Percentiles rank a stretch among this genome's conserved stretches.
phyloP scores from a whole-genome alignment of 2,329 filamentous ascomycete species.

The Dendrostoma leiphaemia region DNA sequence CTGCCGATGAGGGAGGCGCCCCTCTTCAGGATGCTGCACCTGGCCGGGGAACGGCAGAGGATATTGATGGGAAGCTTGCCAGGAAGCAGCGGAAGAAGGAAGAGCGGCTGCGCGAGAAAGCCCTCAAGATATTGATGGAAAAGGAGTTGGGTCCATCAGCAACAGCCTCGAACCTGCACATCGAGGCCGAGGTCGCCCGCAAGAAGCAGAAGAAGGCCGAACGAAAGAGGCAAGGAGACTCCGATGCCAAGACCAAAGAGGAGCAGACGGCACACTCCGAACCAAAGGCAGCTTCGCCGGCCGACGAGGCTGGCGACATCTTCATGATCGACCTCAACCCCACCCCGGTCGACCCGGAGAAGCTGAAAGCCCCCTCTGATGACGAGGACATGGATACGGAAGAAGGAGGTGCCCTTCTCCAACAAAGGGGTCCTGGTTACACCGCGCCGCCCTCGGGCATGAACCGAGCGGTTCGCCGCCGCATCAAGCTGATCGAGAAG shows the following conservation, averaged over 20 bases:
- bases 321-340: conserved; percentile 27
- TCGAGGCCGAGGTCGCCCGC: neutral
- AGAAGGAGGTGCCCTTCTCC: conserved; percentile 7
- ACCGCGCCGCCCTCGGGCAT: conserved; percentile 18
- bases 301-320: conserved; percentile 11
- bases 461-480: conserved; percentile 28
- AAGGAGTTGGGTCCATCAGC: neutral
- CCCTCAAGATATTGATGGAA: conserved; percentile 5
- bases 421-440: conserved; percentile 3
- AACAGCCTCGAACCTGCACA: neutral
- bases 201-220: conserved; percentile 18
- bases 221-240: conserved; percentile 9
- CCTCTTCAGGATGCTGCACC: conserved; percentile 3
- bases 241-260: conserved; percentile 19
- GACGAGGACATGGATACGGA: conserved; percentile 16
- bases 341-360: conserved; percentile 20
- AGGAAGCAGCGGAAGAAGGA: conserved; percentile 14
- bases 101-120: conserved; percentile 7
- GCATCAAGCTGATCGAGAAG: conserved; percentile 26
- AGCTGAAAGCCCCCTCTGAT: conserved; percentile 8
- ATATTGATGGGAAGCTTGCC: neutral
- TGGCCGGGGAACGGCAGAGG: neutral
- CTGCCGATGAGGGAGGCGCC: conserved; percentile 11
- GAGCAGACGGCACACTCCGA: neutral
- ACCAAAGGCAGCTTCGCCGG: conserved; percentile 1